Conservation (phyloP, 2,329 filamentous ascomycete species). For the Cytospora schulzeri region DNA sequence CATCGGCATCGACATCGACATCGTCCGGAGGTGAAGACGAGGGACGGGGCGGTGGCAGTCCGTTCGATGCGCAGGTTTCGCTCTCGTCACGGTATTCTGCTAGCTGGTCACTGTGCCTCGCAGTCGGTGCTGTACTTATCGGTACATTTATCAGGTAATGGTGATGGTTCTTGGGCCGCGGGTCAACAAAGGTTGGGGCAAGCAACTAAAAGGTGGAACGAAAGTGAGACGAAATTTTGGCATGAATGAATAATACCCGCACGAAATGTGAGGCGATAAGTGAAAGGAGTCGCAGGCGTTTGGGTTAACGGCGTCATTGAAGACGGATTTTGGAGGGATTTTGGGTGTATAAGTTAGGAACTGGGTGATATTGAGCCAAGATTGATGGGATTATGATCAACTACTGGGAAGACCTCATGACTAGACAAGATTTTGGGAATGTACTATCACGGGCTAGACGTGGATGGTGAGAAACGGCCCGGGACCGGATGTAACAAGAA, state of each 20-base stretch:
- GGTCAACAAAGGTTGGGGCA: too few relatives aligned
- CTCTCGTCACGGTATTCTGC: background rate
- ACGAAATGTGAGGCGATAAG: background rate
- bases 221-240: background rate
- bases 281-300: conserved; percentile 13
- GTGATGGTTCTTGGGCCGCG: background rate
- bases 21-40: conserved; percentile 4
- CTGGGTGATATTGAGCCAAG: conserved; percentile 4
- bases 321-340: background rate
- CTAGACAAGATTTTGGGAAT: background rate
- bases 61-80: conserved; percentile 26
- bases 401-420: conserved; percentile 4
- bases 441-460: background rate
- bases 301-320: background rate
- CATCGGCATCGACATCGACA: background rate
- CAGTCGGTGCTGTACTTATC: conserved; percentile 9
- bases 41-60: conserved; percentile 26
- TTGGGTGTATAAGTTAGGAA: background rate
- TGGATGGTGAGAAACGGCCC: too few relatives aligned
- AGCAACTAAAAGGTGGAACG: background rate
- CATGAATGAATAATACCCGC: background rate
- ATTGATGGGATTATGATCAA: background rate
- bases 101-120: conserved; percentile 13
- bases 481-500: too few relatives aligned
- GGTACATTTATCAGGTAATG: conserved; percentile 6